Conservation (phyloP, 345 rosid species). For the Rhizophora mangle region DNA sequence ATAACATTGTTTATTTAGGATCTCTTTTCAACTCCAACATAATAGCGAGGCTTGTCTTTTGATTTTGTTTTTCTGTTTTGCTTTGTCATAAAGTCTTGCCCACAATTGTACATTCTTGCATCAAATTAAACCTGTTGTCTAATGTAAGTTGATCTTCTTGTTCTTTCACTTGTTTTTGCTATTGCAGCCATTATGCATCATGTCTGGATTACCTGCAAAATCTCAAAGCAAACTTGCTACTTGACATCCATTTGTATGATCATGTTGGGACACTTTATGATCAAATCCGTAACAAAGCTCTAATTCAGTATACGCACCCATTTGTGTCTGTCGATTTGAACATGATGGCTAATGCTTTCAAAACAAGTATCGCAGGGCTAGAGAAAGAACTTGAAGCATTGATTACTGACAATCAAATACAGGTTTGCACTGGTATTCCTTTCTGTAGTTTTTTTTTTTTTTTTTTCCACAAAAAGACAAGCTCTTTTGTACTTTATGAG, state of each 20-base stretch:
- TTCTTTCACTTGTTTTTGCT: slow-evolving; percentile 8
- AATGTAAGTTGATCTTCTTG: background rate
- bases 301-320: slow-evolving; percentile 96
- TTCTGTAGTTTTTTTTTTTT: background rate
- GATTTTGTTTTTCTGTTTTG: background rate
- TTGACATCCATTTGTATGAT: slow-evolving; percentile 91
- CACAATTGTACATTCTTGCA: background rate
- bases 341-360: slow-evolving; percentile 98
- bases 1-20: no score
- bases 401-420: slow-evolving; percentile 94
- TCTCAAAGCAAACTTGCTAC: slow-evolving; percentile 73
- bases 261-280: slow-evolving; percentile 85
- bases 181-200: slow-evolving; percentile 83
- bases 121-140: background rate
- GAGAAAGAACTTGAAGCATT: slow-evolving; percentile 87
- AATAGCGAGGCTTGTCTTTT: background rate
- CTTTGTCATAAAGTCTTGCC: background rate
- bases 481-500: background rate
- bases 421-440: slow-evolving; percentile 38
- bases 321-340: slow-evolving; percentile 92
- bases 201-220: slow-evolving; percentile 90
- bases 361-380: slow-evolving; percentile 74
- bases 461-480: background rate
- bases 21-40: background rate
- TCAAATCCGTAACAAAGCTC: slow-evolving; percentile 91